Evolutionary conservation across 2,329 filamentous ascomycete genomes (phyloP).

Genomic region (Tricladium varicosporioides): DNA sequence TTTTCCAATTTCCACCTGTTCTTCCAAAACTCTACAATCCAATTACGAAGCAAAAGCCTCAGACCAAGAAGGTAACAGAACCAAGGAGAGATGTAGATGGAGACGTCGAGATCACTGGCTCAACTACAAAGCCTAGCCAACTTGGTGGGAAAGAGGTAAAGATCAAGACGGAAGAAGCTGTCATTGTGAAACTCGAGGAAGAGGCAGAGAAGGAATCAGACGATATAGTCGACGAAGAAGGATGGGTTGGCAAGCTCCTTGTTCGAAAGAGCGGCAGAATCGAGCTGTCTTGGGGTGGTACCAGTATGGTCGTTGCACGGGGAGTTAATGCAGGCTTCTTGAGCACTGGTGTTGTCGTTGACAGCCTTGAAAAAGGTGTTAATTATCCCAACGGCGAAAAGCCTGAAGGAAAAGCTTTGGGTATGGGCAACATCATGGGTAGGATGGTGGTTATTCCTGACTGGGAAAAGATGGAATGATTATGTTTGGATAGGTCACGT

Average conservation of each 20-base stretch:
- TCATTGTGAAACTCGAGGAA: constrained; percentile 23
- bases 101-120: constrained; percentile 34
- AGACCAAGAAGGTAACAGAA: constrained; percentile 1
- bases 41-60: constrained; percentile 19
- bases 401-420: constrained; percentile 50
- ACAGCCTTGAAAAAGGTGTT: constrained; percentile 43
- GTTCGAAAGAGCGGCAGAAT: constrained; percentile 61
- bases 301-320: constrained; percentile 49
- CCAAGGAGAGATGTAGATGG: constrained; percentile 27
- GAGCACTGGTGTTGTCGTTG: constrained; percentile 58
- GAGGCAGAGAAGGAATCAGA: constrained; percentile 14
- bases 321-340: constrained; percentile 55
- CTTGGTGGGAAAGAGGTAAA: constrained; percentile 34
- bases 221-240: constrained; percentile 43
- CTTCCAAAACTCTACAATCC: constrained; percentile 50
- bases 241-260: constrained; percentile 58
- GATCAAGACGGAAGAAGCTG: constrained; percentile 16
- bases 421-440: constrained; percentile 63
- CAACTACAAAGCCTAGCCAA: constrained; percentile 40
- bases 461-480: constrained; percentile 46
- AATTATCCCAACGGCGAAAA: constrained; percentile 22
- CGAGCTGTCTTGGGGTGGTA: constrained; percentile 62
- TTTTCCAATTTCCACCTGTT: constrained; percentile 64
- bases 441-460: constrained; percentile 59
- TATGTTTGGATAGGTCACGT: too few species aligned